Evolutionary conservation across 345 rosid species (phyloP).

Genomic region (Eucalyptus paniculata): DNA sequence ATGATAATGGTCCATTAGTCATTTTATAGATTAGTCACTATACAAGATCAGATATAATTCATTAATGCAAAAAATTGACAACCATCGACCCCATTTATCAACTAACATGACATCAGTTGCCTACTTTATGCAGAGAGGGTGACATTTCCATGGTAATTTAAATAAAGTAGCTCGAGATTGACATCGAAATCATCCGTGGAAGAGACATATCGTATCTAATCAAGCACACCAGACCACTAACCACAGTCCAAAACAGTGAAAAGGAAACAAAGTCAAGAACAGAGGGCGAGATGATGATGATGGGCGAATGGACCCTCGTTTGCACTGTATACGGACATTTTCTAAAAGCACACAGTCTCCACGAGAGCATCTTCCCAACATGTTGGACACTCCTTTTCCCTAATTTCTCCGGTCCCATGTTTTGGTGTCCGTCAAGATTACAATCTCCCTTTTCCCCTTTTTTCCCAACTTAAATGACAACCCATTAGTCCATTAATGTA

Average conservation of each 20-base stretch:
- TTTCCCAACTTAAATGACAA: background rate
- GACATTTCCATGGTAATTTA: background rate
- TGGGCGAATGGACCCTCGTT: conserved; percentile 8
- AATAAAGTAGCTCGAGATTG: background rate
- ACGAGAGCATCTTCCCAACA: background rate
- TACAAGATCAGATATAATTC: background rate
- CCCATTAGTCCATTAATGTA: background rate
- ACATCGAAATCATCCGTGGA: background rate
- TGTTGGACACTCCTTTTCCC: background rate
- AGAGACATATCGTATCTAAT: background rate
- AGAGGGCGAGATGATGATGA: conserved; percentile 1
- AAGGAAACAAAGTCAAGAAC: conserved; percentile 16
- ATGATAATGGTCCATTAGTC: background rate
- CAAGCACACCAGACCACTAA: background rate
- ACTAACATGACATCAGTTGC: background rate
- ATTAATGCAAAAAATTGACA: background rate
- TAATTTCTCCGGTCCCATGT: background rate
- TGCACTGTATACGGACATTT: conserved; percentile 6
- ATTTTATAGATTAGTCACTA: background rate
- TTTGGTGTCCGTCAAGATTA: background rate
- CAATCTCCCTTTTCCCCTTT: background rate
- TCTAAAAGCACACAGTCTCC: background rate
- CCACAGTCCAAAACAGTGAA: conserved; percentile 2
- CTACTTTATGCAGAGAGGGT: background rate
- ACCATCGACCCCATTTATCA: background rate